These are phyloP conservation scores for Metschnikowia aberdeeniae DNA, from an alignment of 805 yeast species.

Conservation along the genomic window DNA sequence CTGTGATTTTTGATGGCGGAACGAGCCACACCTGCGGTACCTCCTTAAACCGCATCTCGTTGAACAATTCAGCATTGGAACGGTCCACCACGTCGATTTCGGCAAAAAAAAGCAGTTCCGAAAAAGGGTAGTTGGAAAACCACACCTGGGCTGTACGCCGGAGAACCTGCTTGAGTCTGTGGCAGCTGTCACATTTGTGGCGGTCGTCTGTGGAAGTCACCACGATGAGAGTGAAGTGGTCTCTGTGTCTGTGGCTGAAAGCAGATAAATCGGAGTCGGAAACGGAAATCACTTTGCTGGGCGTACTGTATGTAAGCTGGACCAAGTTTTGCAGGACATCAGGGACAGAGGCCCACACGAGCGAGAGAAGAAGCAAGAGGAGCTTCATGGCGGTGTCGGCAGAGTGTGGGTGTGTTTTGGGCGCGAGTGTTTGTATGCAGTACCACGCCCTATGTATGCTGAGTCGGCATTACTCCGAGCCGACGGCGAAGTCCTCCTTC, in stretches of 20 bases:
- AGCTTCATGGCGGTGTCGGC: not conserved
- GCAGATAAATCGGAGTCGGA: slow-evolving; percentile 10
- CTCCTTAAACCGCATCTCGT: slow-evolving; percentile 39
- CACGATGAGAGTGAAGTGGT: slow-evolving; percentile 48
- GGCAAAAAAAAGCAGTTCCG: slow-evolving; percentile 42
- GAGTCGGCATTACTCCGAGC: not conserved
- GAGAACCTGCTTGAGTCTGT: slow-evolving; percentile 38
- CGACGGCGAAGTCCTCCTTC: slow-evolving; percentile 48
- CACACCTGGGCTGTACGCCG: slow-evolving; percentile 42
- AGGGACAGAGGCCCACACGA: not conserved
- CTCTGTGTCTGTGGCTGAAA: slow-evolving; percentile 24
- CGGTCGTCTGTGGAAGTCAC: slow-evolving; percentile 47
- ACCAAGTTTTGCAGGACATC: slow-evolving; percentile 1
- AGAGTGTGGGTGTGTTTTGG: not conserved
- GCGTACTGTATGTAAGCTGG: slow-evolving; percentile 5
- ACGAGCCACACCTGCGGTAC: slow-evolving; percentile 69
- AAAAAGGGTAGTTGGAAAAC: slow-evolving; percentile 38
- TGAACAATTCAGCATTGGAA: slow-evolving; percentile 39
- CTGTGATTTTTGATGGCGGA: slow-evolving; percentile 41
- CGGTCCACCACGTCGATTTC: slow-evolving; percentile 46
- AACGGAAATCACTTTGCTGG: slow-evolving; percentile 11
- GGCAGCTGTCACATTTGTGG: slow-evolving; percentile 48
- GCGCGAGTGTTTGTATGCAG: not conserved
- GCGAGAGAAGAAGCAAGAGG: not conserved
- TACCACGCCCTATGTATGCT: not conserved